phyloP scores from a whole-genome alignment of 1,139 yeast genomes.

The Groenewaldozyma auringiensis region DNA sequence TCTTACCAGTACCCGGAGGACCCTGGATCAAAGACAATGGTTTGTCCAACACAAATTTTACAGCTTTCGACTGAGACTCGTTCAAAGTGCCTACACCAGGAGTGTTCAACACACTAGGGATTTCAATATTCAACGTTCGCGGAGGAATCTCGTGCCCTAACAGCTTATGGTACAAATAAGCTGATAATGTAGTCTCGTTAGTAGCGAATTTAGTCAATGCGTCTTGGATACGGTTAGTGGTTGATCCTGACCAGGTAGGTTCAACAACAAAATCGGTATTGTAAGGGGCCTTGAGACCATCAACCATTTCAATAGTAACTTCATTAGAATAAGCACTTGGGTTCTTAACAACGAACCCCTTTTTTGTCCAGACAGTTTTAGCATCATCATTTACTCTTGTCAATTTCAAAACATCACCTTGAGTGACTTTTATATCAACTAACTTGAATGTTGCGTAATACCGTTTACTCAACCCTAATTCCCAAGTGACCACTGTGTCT shows the following conservation, averaged over 20 bases:
- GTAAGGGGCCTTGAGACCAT: slow-evolving; percentile 49
- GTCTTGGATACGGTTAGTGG: slow-evolving; percentile 77
- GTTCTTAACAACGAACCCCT: slow-evolving; percentile 62
- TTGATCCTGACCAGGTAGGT: slow-evolving; percentile 82
- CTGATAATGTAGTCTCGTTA: slow-evolving; percentile 63
- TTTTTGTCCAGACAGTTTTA: slow-evolving; percentile 54
- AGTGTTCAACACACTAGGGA: slow-evolving; percentile 58
- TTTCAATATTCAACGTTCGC: slow-evolving; percentile 14
- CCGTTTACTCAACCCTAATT: slow-evolving; percentile 54
- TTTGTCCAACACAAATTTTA: slow-evolving; percentile 57
- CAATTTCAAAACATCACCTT: slow-evolving; percentile 74
- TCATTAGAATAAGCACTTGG: slow-evolving; percentile 65
- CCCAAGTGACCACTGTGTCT: slow-evolving; percentile 70
- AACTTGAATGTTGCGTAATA: slow-evolving; percentile 65
- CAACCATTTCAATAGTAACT: slow-evolving; percentile 58
- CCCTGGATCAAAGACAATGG: slow-evolving; percentile 90
- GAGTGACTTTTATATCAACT: slow-evolving; percentile 63
- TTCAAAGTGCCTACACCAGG: slow-evolving; percentile 67
- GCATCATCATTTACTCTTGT: slow-evolving; percentile 42
- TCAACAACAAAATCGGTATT: slow-evolving; percentile 73
- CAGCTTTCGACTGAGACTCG: slow-evolving; percentile 72
- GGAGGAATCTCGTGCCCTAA: slow-evolving; percentile 66
- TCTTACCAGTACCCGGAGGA: slow-evolving; percentile 98
- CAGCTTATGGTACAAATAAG: slow-evolving; percentile 68
- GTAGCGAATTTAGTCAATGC: slow-evolving; percentile 70